Percentiles rank a stretch among this genome's conserved stretches.
Conservation (phyloP, 805 yeast species). For the Myxozyma nipponensis region DNA sequence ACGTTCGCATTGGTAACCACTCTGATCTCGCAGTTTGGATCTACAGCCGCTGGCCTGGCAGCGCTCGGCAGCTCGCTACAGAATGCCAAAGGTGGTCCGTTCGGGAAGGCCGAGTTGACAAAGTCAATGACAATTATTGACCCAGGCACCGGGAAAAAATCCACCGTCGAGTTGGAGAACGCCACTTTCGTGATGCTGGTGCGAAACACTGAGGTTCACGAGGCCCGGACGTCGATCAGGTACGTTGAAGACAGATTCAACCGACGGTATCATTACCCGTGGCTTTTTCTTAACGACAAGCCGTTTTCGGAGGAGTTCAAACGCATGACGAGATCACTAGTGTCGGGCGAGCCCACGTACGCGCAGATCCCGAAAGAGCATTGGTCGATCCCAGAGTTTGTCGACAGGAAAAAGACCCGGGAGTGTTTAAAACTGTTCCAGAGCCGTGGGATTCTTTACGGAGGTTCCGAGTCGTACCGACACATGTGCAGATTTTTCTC, state of each 20-base stretch:
- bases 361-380: constrained; percentile 58
- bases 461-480: constrained; percentile 57
- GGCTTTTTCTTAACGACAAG: constrained; percentile 72
- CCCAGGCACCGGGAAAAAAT: neutral
- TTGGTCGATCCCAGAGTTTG: constrained; percentile 55
- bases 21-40: neutral
- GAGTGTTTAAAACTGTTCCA: constrained; percentile 45
- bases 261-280: constrained; percentile 59
- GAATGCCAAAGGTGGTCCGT: neutral
- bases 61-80: neutral
- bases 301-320: constrained; percentile 57
- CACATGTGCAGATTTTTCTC: constrained; percentile 80
- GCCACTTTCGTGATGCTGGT: constrained; percentile 71
- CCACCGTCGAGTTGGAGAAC: constrained; percentile 33
- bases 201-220: constrained; percentile 59
- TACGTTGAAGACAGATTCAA: constrained; percentile 67
- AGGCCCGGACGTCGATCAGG: constrained; percentile 54
- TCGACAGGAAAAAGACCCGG: constrained; percentile 51
- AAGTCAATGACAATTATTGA: neutral
- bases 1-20: neutral
- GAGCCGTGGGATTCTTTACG: constrained; percentile 50
- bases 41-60: neutral
- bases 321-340: constrained; percentile 44
- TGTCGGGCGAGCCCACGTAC: constrained; percentile 61
- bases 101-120: neutral